A percentile compares a stretch with the other conserved stretches of the same genome.
These are phyloP conservation scores for Entonaema liquescens DNA, from an alignment of 495 filamentous ascomycete genomes.

Conservation along the genomic window DNA sequence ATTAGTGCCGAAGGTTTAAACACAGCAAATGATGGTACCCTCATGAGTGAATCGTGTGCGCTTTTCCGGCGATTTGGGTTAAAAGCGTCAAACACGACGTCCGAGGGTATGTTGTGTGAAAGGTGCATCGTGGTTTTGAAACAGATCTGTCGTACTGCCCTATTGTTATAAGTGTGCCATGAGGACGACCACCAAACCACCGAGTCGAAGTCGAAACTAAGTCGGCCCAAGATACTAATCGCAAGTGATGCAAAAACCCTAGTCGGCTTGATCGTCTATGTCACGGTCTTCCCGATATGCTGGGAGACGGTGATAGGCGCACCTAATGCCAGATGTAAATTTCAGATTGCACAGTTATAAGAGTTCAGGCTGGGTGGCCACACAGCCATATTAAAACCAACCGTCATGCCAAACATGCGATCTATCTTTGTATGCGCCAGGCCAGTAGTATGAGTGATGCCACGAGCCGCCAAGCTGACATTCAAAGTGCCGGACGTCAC, in stretches of 20 bases:
- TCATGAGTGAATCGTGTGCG: slow-evolving; percentile 17
- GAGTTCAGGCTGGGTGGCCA: slow-evolving; percentile 26
- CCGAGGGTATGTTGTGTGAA: slow-evolving; percentile 28
- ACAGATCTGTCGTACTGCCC: slow-evolving; percentile 19
- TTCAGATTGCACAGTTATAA: slow-evolving; percentile 33
- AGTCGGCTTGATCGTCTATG: slow-evolving; percentile 23
- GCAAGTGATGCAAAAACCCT: slow-evolving; percentile 13
- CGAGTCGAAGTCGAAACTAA: slow-evolving; percentile 10
- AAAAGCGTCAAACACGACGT: slow-evolving; percentile 21
- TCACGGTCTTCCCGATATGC: slow-evolving; percentile 17
- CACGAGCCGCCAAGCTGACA: slow-evolving; percentile 34
- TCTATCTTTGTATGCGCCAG: slow-evolving; percentile 29
- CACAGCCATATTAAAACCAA: slow-evolving; percentile 23
- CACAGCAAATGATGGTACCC: slow-evolving; percentile 37
- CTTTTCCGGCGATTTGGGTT: slow-evolving; percentile 15
- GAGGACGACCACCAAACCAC: slow-evolving; percentile 23
- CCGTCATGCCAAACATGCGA: slow-evolving; percentile 14
- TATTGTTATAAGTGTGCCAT: slow-evolving; percentile 28
- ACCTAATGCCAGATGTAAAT: slow-evolving; percentile 16
- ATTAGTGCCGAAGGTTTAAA: slow-evolving; percentile 37
- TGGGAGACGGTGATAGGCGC: slow-evolving; percentile 20
- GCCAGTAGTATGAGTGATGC: slow-evolving; percentile 32
- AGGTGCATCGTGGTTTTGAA: slow-evolving; percentile 32
- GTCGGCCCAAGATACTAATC: slow-evolving; percentile 1
- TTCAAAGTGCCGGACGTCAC: slow-evolving; percentile 35